Evolutionary conservation across 495 filamentous ascomycete species (phyloP), one percentile per base, ranked within the genome.

Genomic region (Hypoxylon trugodes): DNA sequence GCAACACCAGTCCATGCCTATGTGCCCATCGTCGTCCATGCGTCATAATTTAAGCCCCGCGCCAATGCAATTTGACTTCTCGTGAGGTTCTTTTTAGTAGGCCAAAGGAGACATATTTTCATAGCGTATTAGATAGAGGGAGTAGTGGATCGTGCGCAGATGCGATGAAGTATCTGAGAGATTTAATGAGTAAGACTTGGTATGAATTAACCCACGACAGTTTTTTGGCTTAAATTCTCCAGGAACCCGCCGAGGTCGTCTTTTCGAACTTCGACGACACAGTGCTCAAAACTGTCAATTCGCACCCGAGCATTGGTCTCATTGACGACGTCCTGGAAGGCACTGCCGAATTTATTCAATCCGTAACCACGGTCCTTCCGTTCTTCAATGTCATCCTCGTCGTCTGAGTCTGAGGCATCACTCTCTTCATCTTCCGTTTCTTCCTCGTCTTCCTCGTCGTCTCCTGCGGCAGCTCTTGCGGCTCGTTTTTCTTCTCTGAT

Each of bases 241-340:
- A 98, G 81, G 74, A 98, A 98, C 8, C 89, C 92, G 15, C 88
- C 84, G 24, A 98, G 80, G 76, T 98, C 94, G 71, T 98, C 95
- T 77, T 96, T 96, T 78, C 88, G 86, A 25, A 98, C 95, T 77
- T 98, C 95, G 42, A 97, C 92, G 7, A 98, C 96, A 64, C 91
- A 96, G 73, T 96, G 89, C 76, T 98, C 96, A 74, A 98, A 98
- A 76, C 89, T 93, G 73, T 98, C 95, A 64, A 97, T 96, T 53
- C 92, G 80, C 15, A 98, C 91, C 12, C 93, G 80, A 3, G 93
- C 91, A 59, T 87, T 93, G 33, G 94, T 98, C 79, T 96, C 92
- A 50, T 87, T 85, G 16, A 96, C 90, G 6, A 98, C 96, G 69
- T 96, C 93, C 71, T 97, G 92, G 76, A 98, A 98, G 7, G 96